phyloP scores from a whole-genome alignment of 345 rosid genomes.

The Rhizophora mangle region DNA sequence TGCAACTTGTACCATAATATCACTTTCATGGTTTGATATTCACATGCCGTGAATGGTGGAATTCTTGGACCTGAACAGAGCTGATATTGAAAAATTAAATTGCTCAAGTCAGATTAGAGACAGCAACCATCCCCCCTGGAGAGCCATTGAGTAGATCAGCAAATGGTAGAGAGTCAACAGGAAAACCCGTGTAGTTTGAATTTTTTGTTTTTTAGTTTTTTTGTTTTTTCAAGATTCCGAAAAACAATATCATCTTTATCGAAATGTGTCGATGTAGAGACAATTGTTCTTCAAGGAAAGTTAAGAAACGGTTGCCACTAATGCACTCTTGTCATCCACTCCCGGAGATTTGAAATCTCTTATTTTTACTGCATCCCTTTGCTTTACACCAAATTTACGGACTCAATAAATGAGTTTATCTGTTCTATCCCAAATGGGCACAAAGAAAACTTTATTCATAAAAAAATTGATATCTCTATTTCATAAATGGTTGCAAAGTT shows the following conservation, averaged over 20 bases:
- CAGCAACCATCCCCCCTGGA: background rate
- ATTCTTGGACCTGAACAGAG: background rate
- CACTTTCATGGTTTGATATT: background rate
- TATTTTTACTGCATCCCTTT: background rate
- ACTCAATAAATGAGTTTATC: background rate
- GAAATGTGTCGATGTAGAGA: background rate
- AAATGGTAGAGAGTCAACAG: background rate
- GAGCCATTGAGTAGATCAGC: background rate
- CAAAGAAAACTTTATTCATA: no score
- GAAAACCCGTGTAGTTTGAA: background rate
- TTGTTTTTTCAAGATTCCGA: no score
- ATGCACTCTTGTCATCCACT: no score
- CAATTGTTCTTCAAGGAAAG: no score
- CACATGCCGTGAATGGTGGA: background rate
- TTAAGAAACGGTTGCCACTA: no score
- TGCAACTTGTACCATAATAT: slow-evolving; percentile 3
- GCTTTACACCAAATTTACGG: background rate
- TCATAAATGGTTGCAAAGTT: background rate
- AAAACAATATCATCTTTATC: no score
- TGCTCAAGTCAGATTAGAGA: background rate
- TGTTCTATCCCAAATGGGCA: background rate
- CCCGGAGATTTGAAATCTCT: background rate
- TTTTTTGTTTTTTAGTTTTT: no score
- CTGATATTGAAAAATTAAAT: background rate
- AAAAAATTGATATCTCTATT: no score